phyloP scores from a whole-genome alignment of 768 basidiomycete genomes.

The Suillus occidentalis region DNA sequence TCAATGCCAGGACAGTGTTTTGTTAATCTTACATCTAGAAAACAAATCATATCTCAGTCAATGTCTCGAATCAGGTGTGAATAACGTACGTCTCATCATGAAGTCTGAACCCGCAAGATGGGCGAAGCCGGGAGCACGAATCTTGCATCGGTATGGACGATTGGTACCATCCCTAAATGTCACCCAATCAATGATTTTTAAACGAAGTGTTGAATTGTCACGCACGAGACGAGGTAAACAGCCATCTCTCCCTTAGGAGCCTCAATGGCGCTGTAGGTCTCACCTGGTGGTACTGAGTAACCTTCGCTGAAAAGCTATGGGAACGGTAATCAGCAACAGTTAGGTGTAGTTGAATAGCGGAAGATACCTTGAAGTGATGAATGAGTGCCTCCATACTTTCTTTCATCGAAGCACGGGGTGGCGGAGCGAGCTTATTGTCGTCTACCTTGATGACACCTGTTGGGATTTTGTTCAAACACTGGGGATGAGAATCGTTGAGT shows the following conservation, averaged over 20 bases:
- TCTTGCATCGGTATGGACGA: constrained; percentile 95
- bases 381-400: constrained; percentile 98
- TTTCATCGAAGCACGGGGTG: constrained; percentile 97
- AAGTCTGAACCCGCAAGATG: constrained; percentile 96
- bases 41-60: constrained; percentile 12
- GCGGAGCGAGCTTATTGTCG: constrained; percentile 96
- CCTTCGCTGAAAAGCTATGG: constrained; percentile 90
- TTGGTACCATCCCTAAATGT: constrained; percentile 81
- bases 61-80: constrained; percentile 8
- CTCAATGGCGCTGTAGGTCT: constrained; percentile 97
- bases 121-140: constrained; percentile 94
- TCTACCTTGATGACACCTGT: constrained; percentile 91
- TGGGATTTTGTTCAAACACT: constrained; percentile 98
- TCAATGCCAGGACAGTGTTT: background rate
- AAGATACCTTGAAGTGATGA: constrained; percentile 90
- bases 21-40: constrained; percentile 36
- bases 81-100: constrained; percentile 87
- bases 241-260: constrained; percentile 99
- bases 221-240: constrained; percentile 94
- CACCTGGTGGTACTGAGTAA: constrained; percentile 92
- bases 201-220: constrained; percentile 13
- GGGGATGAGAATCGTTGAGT: constrained; percentile 8
- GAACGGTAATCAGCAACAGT: constrained; percentile 3
- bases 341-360: background rate
- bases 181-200: constrained; percentile 2